These are phyloP conservation scores for Cucumis hystrix DNA, from an alignment of 306 rosid species.

Conservation along the genomic window DNA sequence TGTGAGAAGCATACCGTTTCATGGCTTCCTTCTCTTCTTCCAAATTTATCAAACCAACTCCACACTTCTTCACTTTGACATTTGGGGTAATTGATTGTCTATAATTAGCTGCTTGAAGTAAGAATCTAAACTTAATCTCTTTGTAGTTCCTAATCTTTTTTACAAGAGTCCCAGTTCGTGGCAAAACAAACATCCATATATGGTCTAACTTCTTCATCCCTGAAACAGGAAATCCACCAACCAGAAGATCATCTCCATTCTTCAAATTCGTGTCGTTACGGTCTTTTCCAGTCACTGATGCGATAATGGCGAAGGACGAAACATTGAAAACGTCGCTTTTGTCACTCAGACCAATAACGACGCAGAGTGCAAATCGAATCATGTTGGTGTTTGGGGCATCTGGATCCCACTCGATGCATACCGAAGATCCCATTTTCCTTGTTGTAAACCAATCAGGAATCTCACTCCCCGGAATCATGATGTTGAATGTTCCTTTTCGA, in stretches of 20 bases:
- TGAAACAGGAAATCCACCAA: not conserved
- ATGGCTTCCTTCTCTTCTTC: not conserved
- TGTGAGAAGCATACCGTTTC: not conserved
- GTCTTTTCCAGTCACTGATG: not conserved
- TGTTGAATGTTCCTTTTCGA: not conserved
- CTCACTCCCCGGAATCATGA: not conserved
- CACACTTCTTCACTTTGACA: not conserved
- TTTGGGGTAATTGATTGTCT: not conserved
- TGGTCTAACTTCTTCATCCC: not conserved
- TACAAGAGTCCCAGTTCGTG: not conserved
- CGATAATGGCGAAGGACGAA: not conserved
- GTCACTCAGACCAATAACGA: not conserved
- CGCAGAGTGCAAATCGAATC: not conserved
- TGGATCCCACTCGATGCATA: not conserved
- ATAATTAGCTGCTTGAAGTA: not conserved
- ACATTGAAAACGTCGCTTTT: not conserved
- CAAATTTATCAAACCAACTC: not conserved
- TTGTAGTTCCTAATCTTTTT: not conserved
- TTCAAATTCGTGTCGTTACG: not conserved
- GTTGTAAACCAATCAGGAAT: conserved; percentile 9
- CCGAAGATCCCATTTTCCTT: not conserved
- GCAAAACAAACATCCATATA: not conserved
- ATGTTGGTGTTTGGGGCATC: not conserved
- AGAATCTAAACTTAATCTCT: not conserved
- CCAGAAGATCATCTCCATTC: not conserved